A percentile compares a stretch with the other conserved stretches of the same genome.
Conservation (phyloP, 2,329 filamentous ascomycete species). For the Tolypocladium guangdongense region DNA sequence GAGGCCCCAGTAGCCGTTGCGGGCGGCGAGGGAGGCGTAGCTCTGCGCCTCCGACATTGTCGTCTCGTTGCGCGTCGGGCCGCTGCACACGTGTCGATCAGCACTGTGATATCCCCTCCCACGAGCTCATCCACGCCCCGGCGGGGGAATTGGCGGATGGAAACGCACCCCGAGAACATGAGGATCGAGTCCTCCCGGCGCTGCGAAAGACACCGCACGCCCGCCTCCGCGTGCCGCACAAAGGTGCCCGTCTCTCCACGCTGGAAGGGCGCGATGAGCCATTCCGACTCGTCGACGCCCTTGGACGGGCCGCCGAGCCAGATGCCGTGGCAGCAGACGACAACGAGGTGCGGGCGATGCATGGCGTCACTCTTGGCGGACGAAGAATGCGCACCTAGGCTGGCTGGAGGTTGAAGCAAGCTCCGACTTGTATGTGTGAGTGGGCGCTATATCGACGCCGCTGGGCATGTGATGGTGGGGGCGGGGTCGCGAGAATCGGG, state of each 20-base stretch:
- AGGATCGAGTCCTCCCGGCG: conserved; percentile 38
- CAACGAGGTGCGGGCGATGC: conserved; percentile 42
- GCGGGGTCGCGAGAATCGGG: too few species aligned
- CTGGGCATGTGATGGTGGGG: background rate
- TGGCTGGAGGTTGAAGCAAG: background rate
- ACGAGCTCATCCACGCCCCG: too few species aligned
- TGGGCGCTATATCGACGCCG: background rate
- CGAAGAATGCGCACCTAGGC: too few species aligned
- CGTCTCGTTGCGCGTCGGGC: conserved; percentile 49
- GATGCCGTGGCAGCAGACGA: conserved; percentile 79
- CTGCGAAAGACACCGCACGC: conserved; percentile 39
- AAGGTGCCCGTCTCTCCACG: conserved; percentile 69
- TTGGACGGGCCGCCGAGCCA: conserved; percentile 49
- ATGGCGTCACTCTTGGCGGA: conserved; percentile 3
- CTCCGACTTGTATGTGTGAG: background rate
- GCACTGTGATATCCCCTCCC: too few species aligned
- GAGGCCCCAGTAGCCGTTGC: conserved; percentile 35
- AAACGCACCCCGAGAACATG: conserved; percentile 58
- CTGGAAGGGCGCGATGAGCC: conserved; percentile 71
- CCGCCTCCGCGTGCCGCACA: conserved; percentile 60
- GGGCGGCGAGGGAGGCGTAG: conserved; percentile 43
- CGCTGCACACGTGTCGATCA: conserved; percentile 28
- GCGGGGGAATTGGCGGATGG: too few species aligned
- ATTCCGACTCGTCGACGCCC: conserved; percentile 48
- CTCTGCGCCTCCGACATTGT: conserved; percentile 48